Evolutionary conservation across 352 stramenopile genomes (phyloP), one percentile per base, ranked within the genome.

Genomic region (Phytophthora lateralis): DNA sequence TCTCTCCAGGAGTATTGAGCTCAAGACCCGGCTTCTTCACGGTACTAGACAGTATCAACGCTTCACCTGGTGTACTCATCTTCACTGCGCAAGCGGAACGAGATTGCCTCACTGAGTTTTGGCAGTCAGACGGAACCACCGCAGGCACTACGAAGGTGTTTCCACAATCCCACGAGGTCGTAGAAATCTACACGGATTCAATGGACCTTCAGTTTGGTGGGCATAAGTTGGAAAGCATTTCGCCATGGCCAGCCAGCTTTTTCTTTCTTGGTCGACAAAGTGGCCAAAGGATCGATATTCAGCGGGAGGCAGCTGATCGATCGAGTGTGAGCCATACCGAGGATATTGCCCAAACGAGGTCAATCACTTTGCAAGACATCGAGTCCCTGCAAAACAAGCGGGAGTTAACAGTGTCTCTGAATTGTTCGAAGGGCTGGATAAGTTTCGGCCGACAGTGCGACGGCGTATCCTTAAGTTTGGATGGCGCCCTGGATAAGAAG

Each of bases 121-220:
- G 84, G 84, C 32, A 60, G 17, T 84, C 74, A 12, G 79, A 92
- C 49, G 80, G 81, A 12, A 89, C 69, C 0, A 26, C 20, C 1
- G 18, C 27, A 15, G 76, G 67, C 4, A 91, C 80, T 20, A 66
- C 35, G 4, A 66, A 67, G 26, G 24, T 82, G 38, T 82, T 73
- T 34, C 34, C 64, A 2, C 45, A 63, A 0, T 86, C 79, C 1
- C 45, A 55, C 6, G 76, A 87, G 43, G 45, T 75, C 8, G 60
- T 60, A 9, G 18, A 51, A 2, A 24, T 82, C 20, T 78, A 83
- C 44, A 41, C 34, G 18, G 47, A 71, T 15, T 60, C 69, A 4
- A 72, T 87, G 62, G 53, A 80, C 39, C 14, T 45, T n/a, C 62
- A 70, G 38, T 10, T 66, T 32, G 34, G 20, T 4, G 54, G 35